Conservation (phyloP, 768 basidiomycete genomes). For the Phaffia australis region DNA sequence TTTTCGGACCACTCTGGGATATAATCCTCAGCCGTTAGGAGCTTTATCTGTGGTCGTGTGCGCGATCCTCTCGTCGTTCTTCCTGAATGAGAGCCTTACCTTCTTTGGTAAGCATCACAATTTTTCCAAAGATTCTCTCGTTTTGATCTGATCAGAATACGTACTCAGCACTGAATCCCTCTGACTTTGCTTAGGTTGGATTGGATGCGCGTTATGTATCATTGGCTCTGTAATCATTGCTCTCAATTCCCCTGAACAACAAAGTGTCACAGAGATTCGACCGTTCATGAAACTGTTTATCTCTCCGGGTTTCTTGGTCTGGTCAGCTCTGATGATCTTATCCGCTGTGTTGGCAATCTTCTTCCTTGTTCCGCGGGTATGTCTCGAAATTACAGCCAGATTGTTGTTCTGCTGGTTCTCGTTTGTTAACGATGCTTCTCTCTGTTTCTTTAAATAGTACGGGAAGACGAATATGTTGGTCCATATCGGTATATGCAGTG, state of each 20-base stretch:
- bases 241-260: conserved; percentile 51
- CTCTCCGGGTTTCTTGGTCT: conserved; percentile 20
- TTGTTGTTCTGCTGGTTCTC: too few species aligned
- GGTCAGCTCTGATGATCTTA: conserved; percentile 9
- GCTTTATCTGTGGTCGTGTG: conserved; percentile 90
- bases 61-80: conserved; percentile 33
- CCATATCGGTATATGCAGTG: conserved; percentile 79
- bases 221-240: conserved; percentile 43
- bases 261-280: conserved; percentile 35
- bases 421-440: too few species aligned
- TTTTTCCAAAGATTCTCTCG: background rate
- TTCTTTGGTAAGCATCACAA: conserved; percentile 95
- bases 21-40: conserved; percentile 54
- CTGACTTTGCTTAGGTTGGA: background rate
- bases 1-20: conserved; percentile 15
- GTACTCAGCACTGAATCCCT: background rate
- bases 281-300: conserved; percentile 28
- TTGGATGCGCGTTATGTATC: conserved; percentile 56
- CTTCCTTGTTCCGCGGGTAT: conserved; percentile 16
- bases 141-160: background rate
- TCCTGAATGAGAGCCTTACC: conserved; percentile 82
- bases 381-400: too few species aligned
- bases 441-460: background rate
- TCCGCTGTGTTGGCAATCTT: conserved; percentile 13
- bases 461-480: conserved; percentile 22